Base-by-base conservation (phyloP, 1,284 basidiomycete species). In the Neonothopanus nambi region DNA sequence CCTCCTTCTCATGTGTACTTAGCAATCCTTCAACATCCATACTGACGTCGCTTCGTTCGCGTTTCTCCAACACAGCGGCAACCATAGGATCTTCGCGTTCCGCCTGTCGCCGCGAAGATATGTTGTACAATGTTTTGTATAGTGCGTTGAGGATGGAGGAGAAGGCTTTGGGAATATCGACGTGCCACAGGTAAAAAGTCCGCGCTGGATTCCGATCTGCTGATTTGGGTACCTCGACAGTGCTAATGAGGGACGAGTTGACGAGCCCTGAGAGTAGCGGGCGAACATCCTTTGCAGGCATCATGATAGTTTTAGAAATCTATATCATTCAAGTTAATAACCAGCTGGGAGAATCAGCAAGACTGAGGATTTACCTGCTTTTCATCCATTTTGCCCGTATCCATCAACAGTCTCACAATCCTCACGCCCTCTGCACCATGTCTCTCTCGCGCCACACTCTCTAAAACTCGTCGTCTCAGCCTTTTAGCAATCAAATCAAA, bases 331-430 rank as follows among this genome's bases (percentile, higher is more conserved):
- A 8, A 2, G 3, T 33, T 9, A 33, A 9, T 33, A 2, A 33
- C 9, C 30, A 39, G 17, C 20, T 37, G 7, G 23, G 17, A 12
- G n/a, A 33, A 13, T 8, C 13, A 24, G 17, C 35, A 12, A 51
- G 39, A 33, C 42, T 51, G 55, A 47, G 17, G 17, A 57, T 81
- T 55, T 55, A 92, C 93, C 75, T 95, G 93, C 67, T 96, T 95
- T 70, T 98, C 96, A 58, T 95, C 93, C 75, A 96, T 87, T 71
- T 97, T 97, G n/a, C 93, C 93, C n/a, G 87, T 87, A 52, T 89
- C 85, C 47, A 92, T 70, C 26, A 99, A 71, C 18, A 98, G 77
- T 48, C 89, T 81, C 57, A 98, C 74, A 49, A 98, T 87, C 35
- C 95, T 80, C 2, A 95, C 87, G 12, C 91, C 95, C 40, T 87